Percentiles rank a stretch among this genome's conserved stretches.
Evolutionary conservation across 2,329 filamentous ascomycete species (phyloP).

Genomic region (Mycosphaerelloides madeirae): DNA sequence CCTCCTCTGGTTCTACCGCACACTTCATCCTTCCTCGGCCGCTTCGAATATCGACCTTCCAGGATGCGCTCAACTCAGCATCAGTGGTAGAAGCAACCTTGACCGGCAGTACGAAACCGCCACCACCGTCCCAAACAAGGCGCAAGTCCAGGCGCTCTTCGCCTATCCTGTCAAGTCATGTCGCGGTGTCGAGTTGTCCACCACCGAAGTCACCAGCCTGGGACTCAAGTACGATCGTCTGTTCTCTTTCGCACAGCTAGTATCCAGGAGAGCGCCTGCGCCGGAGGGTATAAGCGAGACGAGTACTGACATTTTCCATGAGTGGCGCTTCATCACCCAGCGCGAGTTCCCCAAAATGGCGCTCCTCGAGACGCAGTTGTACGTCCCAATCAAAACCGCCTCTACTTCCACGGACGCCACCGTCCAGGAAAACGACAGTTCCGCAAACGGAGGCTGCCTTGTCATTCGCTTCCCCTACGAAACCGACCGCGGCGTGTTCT

Average conservation of each 20-base stretch:
- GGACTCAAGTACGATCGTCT: conserved; percentile 44
- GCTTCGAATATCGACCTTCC: not conserved
- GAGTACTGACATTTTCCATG: not conserved
- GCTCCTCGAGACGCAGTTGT: conserved; percentile 62
- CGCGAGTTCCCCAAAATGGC: conserved; percentile 66
- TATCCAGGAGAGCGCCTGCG: conserved; percentile 25
- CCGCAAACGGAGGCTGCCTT: conserved; percentile 56
- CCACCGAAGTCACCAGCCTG: conserved; percentile 38
- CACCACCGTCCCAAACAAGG: not conserved
- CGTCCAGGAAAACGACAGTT: conserved; percentile 41
- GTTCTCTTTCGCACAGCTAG: conserved; percentile 62
- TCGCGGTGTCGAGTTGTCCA: conserved; percentile 35
- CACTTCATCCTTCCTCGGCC: too few relatives aligned
- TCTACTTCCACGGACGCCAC: not conserved
- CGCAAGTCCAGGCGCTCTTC: conserved; percentile 36
- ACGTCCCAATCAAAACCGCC: conserved; percentile 45
- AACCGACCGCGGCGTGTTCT: conserved; percentile 26
- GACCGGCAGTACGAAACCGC: not conserved
- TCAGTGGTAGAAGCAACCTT: conserved; percentile 1
- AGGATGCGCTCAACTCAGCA: not conserved
- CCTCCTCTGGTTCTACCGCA: too few relatives aligned
- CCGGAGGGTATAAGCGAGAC: conserved; percentile 36
- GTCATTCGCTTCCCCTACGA: conserved; percentile 60
- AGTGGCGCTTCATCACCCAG: conserved; percentile 68
- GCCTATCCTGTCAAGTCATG: conserved; percentile 48